Percentiles rank a stretch among this genome's conserved stretches.
These are phyloP conservation scores for Dacryopinax primogenitus DNA, from an alignment of 768 basidiomycete genomes.

Conservation along the genomic window DNA sequence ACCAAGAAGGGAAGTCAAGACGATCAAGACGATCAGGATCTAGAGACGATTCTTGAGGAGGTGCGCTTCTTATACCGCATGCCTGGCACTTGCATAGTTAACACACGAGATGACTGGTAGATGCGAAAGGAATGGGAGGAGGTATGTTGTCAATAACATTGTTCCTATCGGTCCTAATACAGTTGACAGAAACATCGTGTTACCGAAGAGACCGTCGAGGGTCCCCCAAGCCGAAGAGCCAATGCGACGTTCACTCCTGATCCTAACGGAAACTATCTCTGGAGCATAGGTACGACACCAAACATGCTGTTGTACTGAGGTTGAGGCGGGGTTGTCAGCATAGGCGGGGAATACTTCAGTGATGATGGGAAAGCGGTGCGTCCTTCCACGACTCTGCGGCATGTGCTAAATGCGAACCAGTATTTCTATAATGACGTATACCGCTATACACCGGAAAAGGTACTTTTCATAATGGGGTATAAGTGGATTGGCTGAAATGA, in stretches of 20 bases:
- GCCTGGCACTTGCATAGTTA: constrained; percentile 1
- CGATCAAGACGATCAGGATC: constrained; percentile 50
- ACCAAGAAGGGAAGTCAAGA: constrained; percentile 36
- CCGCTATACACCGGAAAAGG: constrained; percentile 74
- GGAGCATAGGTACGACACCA: constrained; percentile 28
- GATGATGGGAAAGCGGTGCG: constrained; percentile 70
- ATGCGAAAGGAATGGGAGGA: constrained; percentile 74
- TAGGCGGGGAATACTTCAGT: constrained; percentile 77
- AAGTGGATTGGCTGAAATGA: background rate
- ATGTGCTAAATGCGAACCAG: constrained; percentile 26
- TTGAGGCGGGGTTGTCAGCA: constrained; percentile 28
- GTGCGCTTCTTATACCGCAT: constrained; percentile 29
- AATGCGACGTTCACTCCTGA: constrained; percentile 72
- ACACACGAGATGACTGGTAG: constrained; percentile 29
- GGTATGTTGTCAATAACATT: constrained; percentile 26
- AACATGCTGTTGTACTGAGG: constrained; percentile 8
- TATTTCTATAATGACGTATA: constrained; percentile 83
- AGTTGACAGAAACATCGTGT: constrained; percentile 40
- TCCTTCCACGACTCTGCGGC: constrained; percentile 7
- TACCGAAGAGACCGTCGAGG: constrained; percentile 73
- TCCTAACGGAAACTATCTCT: constrained; percentile 67
- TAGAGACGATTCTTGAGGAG: constrained; percentile 73
- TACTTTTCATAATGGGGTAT: constrained; percentile 16
- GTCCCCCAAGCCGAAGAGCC: constrained; percentile 69
- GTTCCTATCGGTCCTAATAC: background rate